phyloP scores from a whole-genome alignment of 2,329 filamentous ascomycete genomes.

The Whalleya microplaca region DNA sequence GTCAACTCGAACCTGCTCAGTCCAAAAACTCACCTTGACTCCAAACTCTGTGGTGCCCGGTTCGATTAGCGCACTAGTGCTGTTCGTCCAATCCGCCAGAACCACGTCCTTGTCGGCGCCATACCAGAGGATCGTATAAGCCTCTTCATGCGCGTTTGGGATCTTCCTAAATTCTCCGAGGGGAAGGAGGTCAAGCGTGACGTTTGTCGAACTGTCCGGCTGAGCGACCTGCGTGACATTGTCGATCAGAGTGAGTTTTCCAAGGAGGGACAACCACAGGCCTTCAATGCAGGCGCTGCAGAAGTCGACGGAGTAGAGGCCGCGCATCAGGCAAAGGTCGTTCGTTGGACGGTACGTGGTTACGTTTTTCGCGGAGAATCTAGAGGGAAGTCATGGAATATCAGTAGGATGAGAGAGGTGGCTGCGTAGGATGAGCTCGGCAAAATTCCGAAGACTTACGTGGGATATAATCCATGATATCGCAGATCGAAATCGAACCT shows the following conservation, averaged over 20 bases:
- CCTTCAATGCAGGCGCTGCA: slow-evolving; percentile 37
- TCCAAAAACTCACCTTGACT: slow-evolving; percentile 34
- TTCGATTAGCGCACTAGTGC: slow-evolving; percentile 30
- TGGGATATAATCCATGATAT: slow-evolving; percentile 35
- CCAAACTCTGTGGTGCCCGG: slow-evolving; percentile 22
- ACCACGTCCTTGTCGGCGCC: slow-evolving; percentile 24
- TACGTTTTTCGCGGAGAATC: slow-evolving; percentile 31
- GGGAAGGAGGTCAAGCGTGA: slow-evolving; percentile 31
- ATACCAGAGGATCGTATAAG: slow-evolving; percentile 36
- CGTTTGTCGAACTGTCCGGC: slow-evolving; percentile 28
- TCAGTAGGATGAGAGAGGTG: background rate
- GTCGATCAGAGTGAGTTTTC: slow-evolving; percentile 32
- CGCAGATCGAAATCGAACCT: slow-evolving; percentile 30
- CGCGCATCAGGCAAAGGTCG: slow-evolving; percentile 35
- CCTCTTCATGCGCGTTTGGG: slow-evolving; percentile 28
- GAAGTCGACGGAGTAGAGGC: slow-evolving; percentile 34
- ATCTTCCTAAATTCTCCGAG: slow-evolving; percentile 33
- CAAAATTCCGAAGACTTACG: slow-evolving; percentile 20
- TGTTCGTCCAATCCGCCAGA: slow-evolving; percentile 34
- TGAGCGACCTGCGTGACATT: slow-evolving; percentile 29
- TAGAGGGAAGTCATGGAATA: slow-evolving; percentile 1
- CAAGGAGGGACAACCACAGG: slow-evolving; percentile 35
- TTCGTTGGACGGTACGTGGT: slow-evolving; percentile 39
- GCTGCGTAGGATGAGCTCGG: background rate
- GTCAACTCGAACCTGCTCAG: slow-evolving; percentile 35